A percentile compares a stretch with the other conserved stretches of the same genome.
These are phyloP conservation scores for Casuarina equisetifolia DNA, from an alignment of 306 rosid genomes.

Conservation along the genomic window DNA sequence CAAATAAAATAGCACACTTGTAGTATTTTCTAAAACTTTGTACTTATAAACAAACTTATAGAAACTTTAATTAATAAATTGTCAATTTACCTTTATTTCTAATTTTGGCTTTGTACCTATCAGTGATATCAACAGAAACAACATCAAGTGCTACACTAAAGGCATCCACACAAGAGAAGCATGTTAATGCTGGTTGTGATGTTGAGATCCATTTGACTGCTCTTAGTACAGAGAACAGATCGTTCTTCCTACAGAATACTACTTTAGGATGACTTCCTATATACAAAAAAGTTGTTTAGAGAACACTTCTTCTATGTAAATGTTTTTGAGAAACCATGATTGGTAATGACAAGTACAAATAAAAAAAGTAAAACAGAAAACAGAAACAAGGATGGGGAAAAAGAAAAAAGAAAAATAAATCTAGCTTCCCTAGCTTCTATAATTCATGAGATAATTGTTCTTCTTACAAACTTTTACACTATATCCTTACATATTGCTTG, in stretches of 20 bases:
- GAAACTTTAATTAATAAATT: no score
- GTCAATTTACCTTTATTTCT: no score
- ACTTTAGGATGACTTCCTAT: slow-evolving; percentile 7
- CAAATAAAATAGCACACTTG: no score
- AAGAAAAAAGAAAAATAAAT: not conserved
- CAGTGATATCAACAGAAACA: not conserved
- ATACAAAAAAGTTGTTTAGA: slow-evolving; percentile 1
- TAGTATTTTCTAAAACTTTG: no score
- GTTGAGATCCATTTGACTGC: not conserved
- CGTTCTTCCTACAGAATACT: not conserved
- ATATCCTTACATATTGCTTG: no score
- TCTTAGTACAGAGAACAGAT: not conserved
- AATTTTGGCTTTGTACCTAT: no score
- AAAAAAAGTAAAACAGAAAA: not conserved
- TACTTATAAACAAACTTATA: no score
- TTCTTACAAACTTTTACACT: not conserved
- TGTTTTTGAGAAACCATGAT: not conserved
- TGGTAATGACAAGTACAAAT: not conserved
- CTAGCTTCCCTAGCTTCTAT: not conserved
- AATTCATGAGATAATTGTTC: not conserved
- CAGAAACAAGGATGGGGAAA: not conserved
- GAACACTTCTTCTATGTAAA: slow-evolving; percentile 8
- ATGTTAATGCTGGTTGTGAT: not conserved
- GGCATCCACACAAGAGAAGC: not conserved
- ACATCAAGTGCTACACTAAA: not conserved